These are phyloP conservation scores for Solanum etuberosum DNA, from an alignment of 257 asterid genomes.

Conservation along the genomic window DNA sequence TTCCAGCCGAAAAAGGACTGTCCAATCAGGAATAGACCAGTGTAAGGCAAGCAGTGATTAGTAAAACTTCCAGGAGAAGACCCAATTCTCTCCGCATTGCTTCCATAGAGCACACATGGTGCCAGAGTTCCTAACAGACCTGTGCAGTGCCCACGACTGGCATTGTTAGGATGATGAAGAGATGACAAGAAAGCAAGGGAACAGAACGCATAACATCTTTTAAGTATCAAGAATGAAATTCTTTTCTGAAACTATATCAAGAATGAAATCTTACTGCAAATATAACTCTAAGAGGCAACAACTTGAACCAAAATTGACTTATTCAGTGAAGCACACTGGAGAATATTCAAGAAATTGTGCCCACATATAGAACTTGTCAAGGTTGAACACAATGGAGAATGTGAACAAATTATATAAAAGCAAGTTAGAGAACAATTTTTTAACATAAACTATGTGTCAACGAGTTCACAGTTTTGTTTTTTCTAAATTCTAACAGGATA, in stretches of 20 bases:
- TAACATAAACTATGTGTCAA: not conserved
- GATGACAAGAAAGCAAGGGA: not conserved
- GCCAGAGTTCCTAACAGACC: constrained; percentile 63
- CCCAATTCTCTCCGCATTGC: constrained; percentile 57
- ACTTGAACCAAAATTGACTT: not conserved
- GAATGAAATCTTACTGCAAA: not conserved
- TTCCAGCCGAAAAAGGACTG: constrained; percentile 57
- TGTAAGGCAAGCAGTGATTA: constrained; percentile 68
- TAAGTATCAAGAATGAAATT: not conserved
- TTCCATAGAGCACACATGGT: constrained; percentile 70
- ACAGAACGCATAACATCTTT: not conserved
- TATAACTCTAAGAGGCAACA: not conserved
- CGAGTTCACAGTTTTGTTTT: not conserved
- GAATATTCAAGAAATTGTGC: not conserved
- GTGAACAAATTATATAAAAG: not conserved
- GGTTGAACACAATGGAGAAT: not conserved
- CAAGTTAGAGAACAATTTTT: not conserved
- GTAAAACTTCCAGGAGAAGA: constrained; percentile 41
- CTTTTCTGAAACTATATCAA: not conserved
- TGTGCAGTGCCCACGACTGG: constrained; percentile 9
- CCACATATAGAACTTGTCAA: not conserved
- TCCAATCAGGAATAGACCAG: constrained; percentile 56
- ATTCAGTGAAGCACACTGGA: not conserved
- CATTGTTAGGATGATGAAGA: not conserved
- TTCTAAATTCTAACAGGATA: not conserved